Base-by-base conservation (phyloP, 179 eudicot species). In the Spergularia azorica region DNA sequence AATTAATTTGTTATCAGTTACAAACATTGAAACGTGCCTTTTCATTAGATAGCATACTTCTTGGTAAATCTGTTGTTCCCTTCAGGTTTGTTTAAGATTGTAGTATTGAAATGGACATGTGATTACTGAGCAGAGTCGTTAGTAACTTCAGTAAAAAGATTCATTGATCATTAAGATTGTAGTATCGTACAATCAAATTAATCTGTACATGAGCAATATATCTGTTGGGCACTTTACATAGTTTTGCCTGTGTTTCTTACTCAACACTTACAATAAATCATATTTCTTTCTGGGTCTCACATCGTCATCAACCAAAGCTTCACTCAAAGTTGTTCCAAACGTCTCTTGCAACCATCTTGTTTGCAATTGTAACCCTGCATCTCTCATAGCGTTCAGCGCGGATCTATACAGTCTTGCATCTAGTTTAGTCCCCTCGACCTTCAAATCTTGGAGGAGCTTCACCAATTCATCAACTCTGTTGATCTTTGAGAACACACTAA, bases 341-440 rank as follows among this genome's bases (percentile, higher is more conserved):
- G 71, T 82, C 73, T 91, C 90, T 72, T 89, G 84, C 74, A 93
- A 80, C 97, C 91, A 91, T 76, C 80, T 85, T 9, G 74, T 89
- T 67, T 91, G 97, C 52, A 84, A 71, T 74, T 86, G 82, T 20
- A 93, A 79, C 68, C 98, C 98, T 3, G 92, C 89, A 79, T 94
- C 99, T 56, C 89, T 90, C 61, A 95, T 72, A 41, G 97, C 94
- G 85, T 86, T 89, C 83, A 88, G 70, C 61, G 91, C 90, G 0
- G 99, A 95, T 77, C 83, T 85, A 59, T 90, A 89, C 6, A 95
- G 88, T 64, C 99, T 83, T 39, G 59, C 87, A 76, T 95, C 99
- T 77, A 93, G 48, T 50, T 59, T 73, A 15, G 85, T 84, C 73
- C 92, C 95, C 43, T 93, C 86, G 0, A 69, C 79, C 63, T 86